Evolutionary conservation across 768 basidiomycete species (phyloP).

Genomic region (Rhodotorula graminis): DNA sequence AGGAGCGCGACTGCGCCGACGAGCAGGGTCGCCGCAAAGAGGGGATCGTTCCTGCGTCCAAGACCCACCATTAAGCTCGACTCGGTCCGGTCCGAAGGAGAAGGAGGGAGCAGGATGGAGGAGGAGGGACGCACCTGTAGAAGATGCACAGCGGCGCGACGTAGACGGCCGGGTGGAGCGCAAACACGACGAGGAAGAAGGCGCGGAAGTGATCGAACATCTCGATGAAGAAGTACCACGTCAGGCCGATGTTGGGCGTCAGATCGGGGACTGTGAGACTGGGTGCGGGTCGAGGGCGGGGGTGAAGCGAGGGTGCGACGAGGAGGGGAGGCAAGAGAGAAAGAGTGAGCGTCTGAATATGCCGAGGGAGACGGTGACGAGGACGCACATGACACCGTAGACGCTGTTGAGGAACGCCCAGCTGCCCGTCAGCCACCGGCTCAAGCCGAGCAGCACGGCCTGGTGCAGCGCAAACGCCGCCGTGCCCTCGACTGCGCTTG

Average conservation of each 20-base stretch:
- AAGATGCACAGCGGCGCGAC: constrained; percentile 59
- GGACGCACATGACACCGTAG: constrained; percentile 38
- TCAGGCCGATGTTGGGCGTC: constrained; percentile 86
- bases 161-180: constrained; percentile 80
- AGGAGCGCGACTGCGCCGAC: constrained; percentile 73
- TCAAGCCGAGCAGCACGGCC: constrained; percentile 8
- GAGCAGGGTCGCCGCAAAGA: constrained; percentile 72
- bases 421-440: constrained; percentile 18
- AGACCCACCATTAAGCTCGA: too few species aligned
- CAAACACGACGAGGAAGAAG: constrained; percentile 89
- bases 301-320: not conserved
- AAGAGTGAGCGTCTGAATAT: too few species aligned
- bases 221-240: constrained; percentile 99
- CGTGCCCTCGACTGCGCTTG: constrained; percentile 44
- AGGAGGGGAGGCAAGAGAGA: too few species aligned
- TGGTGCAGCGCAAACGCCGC: constrained; percentile 59
- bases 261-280: constrained; percentile 80
- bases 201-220: constrained; percentile 98
- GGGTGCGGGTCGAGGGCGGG: not conserved
- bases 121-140: constrained; percentile 16
- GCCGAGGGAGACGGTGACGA: not conserved
- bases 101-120: too few species aligned
- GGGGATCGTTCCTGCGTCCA: constrained; percentile 65
- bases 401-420: constrained; percentile 37
- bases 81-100: too few species aligned